Evolutionary conservation across 2,329 filamentous ascomycete genomes (phyloP).

Genomic region (Trichoderma pleuroti): DNA sequence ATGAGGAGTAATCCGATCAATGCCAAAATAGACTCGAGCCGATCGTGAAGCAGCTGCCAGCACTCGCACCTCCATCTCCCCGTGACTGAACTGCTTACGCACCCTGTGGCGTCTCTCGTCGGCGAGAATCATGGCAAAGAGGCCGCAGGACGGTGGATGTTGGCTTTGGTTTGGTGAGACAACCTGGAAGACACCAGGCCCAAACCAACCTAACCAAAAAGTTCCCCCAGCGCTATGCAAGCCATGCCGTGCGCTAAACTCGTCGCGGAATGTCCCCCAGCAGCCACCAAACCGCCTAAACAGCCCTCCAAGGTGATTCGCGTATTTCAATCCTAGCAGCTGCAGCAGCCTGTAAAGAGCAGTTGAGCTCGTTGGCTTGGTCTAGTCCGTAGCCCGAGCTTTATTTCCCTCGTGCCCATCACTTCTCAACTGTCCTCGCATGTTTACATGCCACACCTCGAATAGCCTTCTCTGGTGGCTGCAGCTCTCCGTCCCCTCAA

Average conservation of each 20-base stretch:
- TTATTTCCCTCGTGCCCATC: not conserved
- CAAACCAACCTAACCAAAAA: not conserved
- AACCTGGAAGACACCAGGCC: not conserved
- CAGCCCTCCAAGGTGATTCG: not conserved
- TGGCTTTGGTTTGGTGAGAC: not conserved
- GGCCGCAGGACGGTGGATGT: not conserved
- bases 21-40: not conserved
- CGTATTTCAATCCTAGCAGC: not conserved
- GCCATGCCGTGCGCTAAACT: constrained; percentile 14
- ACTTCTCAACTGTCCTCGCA: not conserved
- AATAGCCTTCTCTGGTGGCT: not conserved
- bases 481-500: not conserved
- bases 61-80: not conserved
- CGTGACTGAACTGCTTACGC: not conserved
- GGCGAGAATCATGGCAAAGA: not conserved
- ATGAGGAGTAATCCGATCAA: not conserved
- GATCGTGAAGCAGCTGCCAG: not conserved
- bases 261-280: not conserved
- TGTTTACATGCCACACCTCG: not conserved
- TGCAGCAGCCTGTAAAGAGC: not conserved
- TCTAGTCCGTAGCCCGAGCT: not conserved
- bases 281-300: constrained; percentile 1
- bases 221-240: not conserved
- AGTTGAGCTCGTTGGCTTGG: not conserved
- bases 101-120: not conserved